Evolutionary conservation across 306 rosid species (phyloP), one percentile per base, ranked within the genome.

Genomic region (Inga leiocalycina): DNA sequence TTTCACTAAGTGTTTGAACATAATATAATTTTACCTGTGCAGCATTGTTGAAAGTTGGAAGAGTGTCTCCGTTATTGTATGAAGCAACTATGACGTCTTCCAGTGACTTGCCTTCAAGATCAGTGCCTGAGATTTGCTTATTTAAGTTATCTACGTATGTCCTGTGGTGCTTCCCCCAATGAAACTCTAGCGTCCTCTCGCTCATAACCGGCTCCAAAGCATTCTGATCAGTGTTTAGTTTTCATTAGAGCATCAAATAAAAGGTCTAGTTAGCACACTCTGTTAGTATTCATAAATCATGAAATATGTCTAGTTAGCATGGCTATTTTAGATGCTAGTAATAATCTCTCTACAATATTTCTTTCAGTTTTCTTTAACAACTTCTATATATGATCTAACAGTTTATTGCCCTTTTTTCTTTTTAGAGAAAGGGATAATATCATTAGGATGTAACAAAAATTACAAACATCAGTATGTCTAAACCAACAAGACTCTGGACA

Each of bases 131-230:
- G 2, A 59, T 22, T 22, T 59, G 66, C 66, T 59, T 59, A 10
- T 59, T 59, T 10, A 59, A 22, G 32, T 59, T 59, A 10, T 59
- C 34, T 1, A 59, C 66, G 22, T 59, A 59, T 9, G 66, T 30
- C 14, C 66, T 59, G 32, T 59, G 66, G 66, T 59, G 66, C 66
- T 59, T 59, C 66, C 66, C 66, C 66, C 66, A 59, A 10, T 59
- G 66, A 59, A 59, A 59, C 32, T n/a, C 66, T 22, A 59, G 32
- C 4, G 66, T 59, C 66, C 32, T 59, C 66, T 59, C 32, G 15
- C 66, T 59, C 66, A 59, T 59, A n/a, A 22, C 66, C 5, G 66
- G 66, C 66, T 59, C 66, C 66, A 59, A 59, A 59, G 66, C 66
- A 59, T 59, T 59, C 66, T 59, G 66, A 22, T 49, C 16, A 5